Evolutionary conservation across 805 yeast species (phyloP).

Genomic region (Starmerella vaccinii): DNA sequence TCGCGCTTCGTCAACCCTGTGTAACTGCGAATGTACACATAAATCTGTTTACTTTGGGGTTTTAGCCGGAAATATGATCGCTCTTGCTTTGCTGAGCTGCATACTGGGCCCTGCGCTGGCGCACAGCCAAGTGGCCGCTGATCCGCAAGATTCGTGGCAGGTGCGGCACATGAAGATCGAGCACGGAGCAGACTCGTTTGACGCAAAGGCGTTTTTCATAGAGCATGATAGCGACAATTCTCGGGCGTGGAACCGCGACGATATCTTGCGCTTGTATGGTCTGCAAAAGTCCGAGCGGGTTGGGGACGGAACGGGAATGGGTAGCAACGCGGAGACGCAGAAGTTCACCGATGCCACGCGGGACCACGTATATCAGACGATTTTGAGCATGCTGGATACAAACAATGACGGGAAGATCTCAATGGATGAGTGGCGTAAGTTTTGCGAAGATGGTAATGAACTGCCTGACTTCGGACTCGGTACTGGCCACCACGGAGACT

Average conservation of each 20-base stretch:
- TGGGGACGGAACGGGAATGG: slow-evolving; percentile 88
- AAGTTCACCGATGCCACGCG: slow-evolving; percentile 48
- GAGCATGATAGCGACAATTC: slow-evolving; percentile 55
- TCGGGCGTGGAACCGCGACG: slow-evolving; percentile 51
- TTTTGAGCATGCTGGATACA: slow-evolving; percentile 53
- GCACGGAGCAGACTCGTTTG: slow-evolving; percentile 67
- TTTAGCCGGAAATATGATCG: not conserved
- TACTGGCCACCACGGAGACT: slow-evolving; percentile 88
- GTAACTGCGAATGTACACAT: not conserved
- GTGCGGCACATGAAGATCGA: slow-evolving; percentile 75
- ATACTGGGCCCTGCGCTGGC: slow-evolving; percentile 12
- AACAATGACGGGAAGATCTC: slow-evolving; percentile 56
- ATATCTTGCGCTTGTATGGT: slow-evolving; percentile 76
- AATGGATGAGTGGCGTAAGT: slow-evolving; percentile 59
- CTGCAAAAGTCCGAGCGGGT: slow-evolving; percentile 57
- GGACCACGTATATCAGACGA: slow-evolving; percentile 43
- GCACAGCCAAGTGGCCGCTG: slow-evolving; percentile 13
- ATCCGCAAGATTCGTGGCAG: slow-evolving; percentile 30
- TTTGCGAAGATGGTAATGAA: slow-evolving; percentile 50
- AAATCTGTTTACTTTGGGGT: not conserved
- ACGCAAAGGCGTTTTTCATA: slow-evolving; percentile 64
- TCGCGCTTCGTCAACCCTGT: not conserved
- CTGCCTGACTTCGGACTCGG: slow-evolving; percentile 91
- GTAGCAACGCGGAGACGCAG: slow-evolving; percentile 53
- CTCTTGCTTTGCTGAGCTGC: slow-evolving; percentile 6